Conservation (phyloP, 1,284 basidiomycete genomes). For the Leccinum holopus region DNA sequence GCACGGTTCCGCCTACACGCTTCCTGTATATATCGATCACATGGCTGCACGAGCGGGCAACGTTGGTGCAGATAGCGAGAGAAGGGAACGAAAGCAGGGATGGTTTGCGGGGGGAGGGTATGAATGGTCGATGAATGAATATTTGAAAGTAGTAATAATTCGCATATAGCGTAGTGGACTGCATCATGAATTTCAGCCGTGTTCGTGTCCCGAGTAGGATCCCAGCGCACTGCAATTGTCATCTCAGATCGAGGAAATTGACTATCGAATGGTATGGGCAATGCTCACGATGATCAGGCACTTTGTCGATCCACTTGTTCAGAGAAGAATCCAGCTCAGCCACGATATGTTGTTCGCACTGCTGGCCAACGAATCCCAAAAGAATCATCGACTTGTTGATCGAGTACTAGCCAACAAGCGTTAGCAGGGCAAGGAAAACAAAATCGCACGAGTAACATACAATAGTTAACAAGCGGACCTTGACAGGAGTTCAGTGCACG, state of each 20-base stretch:
- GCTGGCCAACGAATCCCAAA: constrained; percentile 55
- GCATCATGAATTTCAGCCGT: constrained; percentile 54
- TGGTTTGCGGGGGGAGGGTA: constrained; percentile 62
- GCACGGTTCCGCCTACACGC: constrained; percentile 31
- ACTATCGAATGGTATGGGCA: background rate
- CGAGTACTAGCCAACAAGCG: constrained; percentile 52
- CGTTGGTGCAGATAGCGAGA: constrained; percentile 81
- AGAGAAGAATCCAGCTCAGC: constrained; percentile 74
- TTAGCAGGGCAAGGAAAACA: constrained; percentile 4
- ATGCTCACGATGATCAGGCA: constrained; percentile 62
- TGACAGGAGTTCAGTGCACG: no score
- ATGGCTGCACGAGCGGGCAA: constrained; percentile 76
- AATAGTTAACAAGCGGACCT: background rate
- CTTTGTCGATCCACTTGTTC: constrained; percentile 69
- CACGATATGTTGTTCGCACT: constrained; percentile 70
- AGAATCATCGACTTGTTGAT: constrained; percentile 66
- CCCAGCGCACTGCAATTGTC: constrained; percentile 61
- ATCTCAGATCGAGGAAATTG: constrained; percentile 4
- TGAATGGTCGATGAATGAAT: constrained; percentile 79
- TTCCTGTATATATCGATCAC: constrained; percentile 58
- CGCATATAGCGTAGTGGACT: constrained; percentile 66
- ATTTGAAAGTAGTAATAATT: constrained; percentile 76
- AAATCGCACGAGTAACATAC: constrained; percentile 36
- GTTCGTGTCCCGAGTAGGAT: constrained; percentile 60
- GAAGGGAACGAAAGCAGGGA: constrained; percentile 66